phyloP scores from a whole-genome alignment of 305 asterid species.

The Fraxinus dipetala region DNA sequence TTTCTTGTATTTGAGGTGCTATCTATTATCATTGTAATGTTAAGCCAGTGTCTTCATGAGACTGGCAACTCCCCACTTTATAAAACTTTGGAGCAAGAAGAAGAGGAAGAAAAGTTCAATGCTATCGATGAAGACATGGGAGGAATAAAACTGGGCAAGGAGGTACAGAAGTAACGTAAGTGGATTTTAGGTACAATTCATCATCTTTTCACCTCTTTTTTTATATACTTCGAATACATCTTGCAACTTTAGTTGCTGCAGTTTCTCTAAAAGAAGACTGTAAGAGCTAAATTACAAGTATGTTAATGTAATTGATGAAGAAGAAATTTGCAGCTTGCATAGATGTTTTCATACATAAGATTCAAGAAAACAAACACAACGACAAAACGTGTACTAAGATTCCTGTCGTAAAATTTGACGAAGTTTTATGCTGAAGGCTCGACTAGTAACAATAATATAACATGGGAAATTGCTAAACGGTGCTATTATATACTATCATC shows the following conservation, averaged over 20 bases:
- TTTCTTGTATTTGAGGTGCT: constrained; percentile 36
- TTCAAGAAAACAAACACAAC: not conserved
- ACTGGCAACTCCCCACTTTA: constrained; percentile 42
- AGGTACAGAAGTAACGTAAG: constrained; percentile 3
- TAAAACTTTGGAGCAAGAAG: constrained; percentile 51
- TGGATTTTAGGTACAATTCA: not conserved
- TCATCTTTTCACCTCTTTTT: not conserved
- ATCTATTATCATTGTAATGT: constrained; percentile 35
- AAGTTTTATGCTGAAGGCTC: not conserved
- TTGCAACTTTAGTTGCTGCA: not conserved
- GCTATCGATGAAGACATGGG: constrained; percentile 12
- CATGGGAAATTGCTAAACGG: not conserved
- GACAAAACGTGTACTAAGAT: not conserved
- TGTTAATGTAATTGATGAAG: not conserved
- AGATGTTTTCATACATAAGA: not conserved
- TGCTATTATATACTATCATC: not conserved
- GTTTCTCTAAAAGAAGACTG: not conserved
- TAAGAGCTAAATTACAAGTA: not conserved
- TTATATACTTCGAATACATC: not conserved
- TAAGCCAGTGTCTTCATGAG: constrained; percentile 51
- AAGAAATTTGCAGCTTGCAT: not conserved
- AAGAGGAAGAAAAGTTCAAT: constrained; percentile 31
- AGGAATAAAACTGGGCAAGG: constrained; percentile 27
- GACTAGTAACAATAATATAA: not conserved
- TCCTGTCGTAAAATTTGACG: not conserved